Base-by-base conservation (phyloP, 352 stramenopile species). In the Phytophthora litchii region DNA sequence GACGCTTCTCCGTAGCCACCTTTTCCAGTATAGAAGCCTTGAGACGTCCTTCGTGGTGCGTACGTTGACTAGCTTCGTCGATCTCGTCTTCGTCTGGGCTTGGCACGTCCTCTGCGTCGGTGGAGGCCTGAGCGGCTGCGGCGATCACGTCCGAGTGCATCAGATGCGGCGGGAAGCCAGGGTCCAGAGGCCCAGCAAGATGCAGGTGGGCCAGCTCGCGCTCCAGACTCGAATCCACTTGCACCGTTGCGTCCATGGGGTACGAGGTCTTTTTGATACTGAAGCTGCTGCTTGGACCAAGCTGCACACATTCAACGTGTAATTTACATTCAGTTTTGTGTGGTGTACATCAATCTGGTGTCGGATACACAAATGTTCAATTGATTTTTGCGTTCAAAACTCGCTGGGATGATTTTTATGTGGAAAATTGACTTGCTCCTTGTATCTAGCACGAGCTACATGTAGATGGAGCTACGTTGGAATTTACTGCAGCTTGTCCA, bases 1-100 rank as follows among this genome's bases (percentile, higher is more conserved):
- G 72, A 6, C 78, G 67, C 67, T 89, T 90, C 60, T 89, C 83
- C 12, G 67, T 88, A 25, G 87, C 74, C 29, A 92, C 78, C 40
- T 88, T 89, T 47, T 90, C 77, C 29, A 92, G 69, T 35, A 92
- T 88, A 13, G 79, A 85, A 9, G 83, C 83, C 56, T 92, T 92
- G 16, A 92, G 67, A 38, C 77, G 64, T 4, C 70, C 78, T 34
- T 92, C 83, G 55, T 88, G 74, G 37, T 78, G 76, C 40, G 76
- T 80, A 41, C 76, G 50, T 27, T 67, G 44, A 16, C 42, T 56
- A 10, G 41, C 49, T 10, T 50, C 70, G 12, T 65, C 59, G 17
- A 19, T 56, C 42, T 72, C 67, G 25, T 72, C 63, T 20, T 85
- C 64, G 17, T 78, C 69, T 5, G 65, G 64, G 54, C 67, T 70